Evolutionary conservation across 768 basidiomycete genomes (phyloP).

Genomic region (Leccinum imitatum): DNA sequence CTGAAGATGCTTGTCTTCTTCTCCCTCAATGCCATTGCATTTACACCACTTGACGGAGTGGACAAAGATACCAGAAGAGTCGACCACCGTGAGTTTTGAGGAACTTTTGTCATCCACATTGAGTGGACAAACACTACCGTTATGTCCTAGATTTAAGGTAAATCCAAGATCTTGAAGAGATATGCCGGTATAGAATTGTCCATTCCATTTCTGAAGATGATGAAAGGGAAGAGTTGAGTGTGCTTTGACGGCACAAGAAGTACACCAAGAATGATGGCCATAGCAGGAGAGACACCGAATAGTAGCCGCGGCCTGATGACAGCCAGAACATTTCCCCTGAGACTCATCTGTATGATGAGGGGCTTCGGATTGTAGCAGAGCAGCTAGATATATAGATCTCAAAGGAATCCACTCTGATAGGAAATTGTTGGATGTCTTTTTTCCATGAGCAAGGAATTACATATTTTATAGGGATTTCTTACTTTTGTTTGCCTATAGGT

Average conservation of each 20-base stretch:
- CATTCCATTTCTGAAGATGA: neutral
- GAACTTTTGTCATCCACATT: neutral
- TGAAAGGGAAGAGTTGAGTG: neutral
- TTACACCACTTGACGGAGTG: neutral
- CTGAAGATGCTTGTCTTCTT: neutral
- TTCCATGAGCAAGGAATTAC: too few relatives aligned
- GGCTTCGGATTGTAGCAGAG: neutral
- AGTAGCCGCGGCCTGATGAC: neutral
- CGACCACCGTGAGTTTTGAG: neutral
- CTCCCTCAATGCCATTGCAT: neutral
- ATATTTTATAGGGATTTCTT: neutral
- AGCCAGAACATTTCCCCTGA: neutral
- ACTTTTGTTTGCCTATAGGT: neutral
- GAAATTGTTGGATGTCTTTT: neutral
- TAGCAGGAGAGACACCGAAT: neutral
- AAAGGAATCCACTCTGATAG: neutral
- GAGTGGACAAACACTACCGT: neutral
- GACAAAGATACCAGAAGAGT: neutral
- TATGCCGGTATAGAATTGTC: neutral
- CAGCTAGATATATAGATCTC: neutral
- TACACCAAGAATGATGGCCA: neutral
- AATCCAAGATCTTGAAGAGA: neutral
- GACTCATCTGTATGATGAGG: neutral
- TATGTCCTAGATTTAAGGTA: neutral
- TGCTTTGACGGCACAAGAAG: neutral